Conservation (phyloP, 768 basidiomycete genomes). For the Boletus coccyginus region DNA sequence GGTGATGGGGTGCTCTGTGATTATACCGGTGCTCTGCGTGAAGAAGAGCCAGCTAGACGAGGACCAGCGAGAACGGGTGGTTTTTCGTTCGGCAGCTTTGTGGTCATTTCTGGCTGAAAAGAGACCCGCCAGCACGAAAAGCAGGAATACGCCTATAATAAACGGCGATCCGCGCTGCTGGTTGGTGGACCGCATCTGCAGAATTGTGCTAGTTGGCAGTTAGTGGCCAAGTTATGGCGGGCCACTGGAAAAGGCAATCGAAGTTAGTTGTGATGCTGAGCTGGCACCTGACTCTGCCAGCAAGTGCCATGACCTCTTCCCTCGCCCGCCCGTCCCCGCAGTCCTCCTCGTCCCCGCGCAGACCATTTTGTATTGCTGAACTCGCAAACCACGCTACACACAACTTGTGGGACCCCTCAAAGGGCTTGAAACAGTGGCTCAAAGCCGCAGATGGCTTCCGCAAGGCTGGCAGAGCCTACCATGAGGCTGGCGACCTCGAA, state of each 20-base stretch:
- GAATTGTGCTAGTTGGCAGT: background rate
- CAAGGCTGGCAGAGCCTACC: slow-evolving; percentile 48
- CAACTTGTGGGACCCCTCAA: slow-evolving; percentile 53
- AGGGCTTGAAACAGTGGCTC: slow-evolving; percentile 64
- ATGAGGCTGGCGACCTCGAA: slow-evolving; percentile 57
- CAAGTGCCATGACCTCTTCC: slow-evolving; percentile 22
- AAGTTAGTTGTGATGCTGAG: slow-evolving; percentile 6
- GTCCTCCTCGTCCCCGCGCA: slow-evolving; percentile 22
- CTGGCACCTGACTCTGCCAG: slow-evolving; percentile 13
- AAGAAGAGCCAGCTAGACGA: slow-evolving; percentile 24
- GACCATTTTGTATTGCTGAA: slow-evolving; percentile 62
- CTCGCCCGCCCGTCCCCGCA: slow-evolving; percentile 17
- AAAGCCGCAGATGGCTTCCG: slow-evolving; percentile 62
- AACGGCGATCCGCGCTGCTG: slow-evolving; percentile 39
- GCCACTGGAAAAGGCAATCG: slow-evolving; percentile 22
- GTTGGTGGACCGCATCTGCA: slow-evolving; percentile 16
- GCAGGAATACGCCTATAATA: slow-evolving; percentile 38
- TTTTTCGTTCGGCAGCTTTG: background rate
- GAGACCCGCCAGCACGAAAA: slow-evolving; percentile 52
- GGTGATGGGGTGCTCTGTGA: slow-evolving; percentile 72
- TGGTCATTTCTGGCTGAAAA: slow-evolving; percentile 36
- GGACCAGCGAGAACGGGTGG: slow-evolving; percentile 11
- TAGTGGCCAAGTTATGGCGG: background rate
- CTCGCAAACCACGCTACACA: slow-evolving; percentile 61
- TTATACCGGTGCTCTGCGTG: background rate